A percentile compares a stretch with the other conserved stretches of the same genome.
Conservation (phyloP, 495 filamentous ascomycete genomes). For the Friedmanniomyces simplex region DNA sequence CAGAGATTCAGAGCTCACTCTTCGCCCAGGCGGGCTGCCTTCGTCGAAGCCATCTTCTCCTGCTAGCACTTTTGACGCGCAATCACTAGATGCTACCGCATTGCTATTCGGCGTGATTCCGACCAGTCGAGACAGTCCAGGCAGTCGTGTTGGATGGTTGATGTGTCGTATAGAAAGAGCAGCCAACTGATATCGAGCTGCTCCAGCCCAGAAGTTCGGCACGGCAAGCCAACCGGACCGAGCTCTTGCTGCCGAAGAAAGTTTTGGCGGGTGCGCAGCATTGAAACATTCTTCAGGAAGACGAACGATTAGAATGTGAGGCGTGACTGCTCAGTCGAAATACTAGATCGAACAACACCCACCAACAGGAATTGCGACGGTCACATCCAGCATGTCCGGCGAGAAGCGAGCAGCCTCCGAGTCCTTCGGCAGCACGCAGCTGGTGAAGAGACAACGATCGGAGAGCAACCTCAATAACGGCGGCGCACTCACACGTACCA, state of each 20-base stretch:
- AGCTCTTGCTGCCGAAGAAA: neutral
- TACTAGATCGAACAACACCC: neutral
- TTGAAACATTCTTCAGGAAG: too few species aligned
- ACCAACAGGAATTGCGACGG: neutral
- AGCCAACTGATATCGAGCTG: too few species aligned
- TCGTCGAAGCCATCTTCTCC: conserved; percentile 58
- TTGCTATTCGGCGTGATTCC: neutral
- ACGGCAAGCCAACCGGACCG: neutral
- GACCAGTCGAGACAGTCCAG: too few species aligned
- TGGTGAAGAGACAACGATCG: conserved; percentile 79
- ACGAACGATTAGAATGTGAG: too few species aligned
- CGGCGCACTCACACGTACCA: conserved; percentile 48
- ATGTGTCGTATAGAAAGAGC: too few species aligned
- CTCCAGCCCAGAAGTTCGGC: too few species aligned
- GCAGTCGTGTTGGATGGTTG: too few species aligned
- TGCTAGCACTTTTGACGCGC: neutral
- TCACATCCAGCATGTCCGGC: conserved; percentile 52
- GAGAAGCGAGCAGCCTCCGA: conserved; percentile 82
- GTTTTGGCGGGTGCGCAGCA: neutral
- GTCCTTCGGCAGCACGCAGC: conserved; percentile 66
- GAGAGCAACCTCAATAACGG: conserved; percentile 55
- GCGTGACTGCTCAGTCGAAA: too few species aligned
- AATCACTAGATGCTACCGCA: too few species aligned
- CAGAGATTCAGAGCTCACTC: conserved; percentile 54
- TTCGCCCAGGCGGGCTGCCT: conserved; percentile 89